Percentiles rank a stretch among this genome's conserved stretches.
phyloP scores from a whole-genome alignment of 1,284 basidiomycete species.

The Ganoderma lingzhi region DNA sequence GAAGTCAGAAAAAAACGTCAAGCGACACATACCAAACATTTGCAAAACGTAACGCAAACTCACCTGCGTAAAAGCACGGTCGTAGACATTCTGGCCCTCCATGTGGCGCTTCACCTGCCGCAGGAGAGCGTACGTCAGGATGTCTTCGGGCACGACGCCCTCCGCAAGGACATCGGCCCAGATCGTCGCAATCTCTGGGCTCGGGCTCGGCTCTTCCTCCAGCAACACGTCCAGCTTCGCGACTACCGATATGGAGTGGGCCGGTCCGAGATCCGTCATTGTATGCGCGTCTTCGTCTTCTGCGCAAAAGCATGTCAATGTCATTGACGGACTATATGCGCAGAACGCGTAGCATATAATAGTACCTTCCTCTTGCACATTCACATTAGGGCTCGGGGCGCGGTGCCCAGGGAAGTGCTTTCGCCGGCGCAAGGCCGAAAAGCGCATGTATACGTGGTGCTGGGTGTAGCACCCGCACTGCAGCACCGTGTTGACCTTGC shows the following conservation, averaged over 20 bases:
- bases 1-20: no score
- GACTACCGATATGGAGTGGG: background rate
- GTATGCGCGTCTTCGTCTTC: background rate
- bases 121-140: slow-evolving; percentile 1
- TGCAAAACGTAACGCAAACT: no score
- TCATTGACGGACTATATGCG: background rate
- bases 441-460: background rate
- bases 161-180: background rate
- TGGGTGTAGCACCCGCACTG: background rate
- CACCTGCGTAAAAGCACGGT: no score
- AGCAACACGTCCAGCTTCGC: background rate
- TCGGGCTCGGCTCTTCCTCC: background rate
- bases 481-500: background rate
- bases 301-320: background rate
- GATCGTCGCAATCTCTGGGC: background rate
- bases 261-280: no score
- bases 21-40: no score
- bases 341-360: background rate
- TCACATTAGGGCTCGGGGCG: background rate
- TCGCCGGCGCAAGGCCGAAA: background rate
- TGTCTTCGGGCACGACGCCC: background rate
- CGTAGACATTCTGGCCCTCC: background rate
- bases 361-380: background rate
- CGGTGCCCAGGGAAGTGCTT: background rate
- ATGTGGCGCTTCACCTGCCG: background rate